A percentile compares a stretch with the other conserved stretches of the same genome.
Conservation (phyloP, 306 rosid genomes). For the Dryas drummondii region DNA sequence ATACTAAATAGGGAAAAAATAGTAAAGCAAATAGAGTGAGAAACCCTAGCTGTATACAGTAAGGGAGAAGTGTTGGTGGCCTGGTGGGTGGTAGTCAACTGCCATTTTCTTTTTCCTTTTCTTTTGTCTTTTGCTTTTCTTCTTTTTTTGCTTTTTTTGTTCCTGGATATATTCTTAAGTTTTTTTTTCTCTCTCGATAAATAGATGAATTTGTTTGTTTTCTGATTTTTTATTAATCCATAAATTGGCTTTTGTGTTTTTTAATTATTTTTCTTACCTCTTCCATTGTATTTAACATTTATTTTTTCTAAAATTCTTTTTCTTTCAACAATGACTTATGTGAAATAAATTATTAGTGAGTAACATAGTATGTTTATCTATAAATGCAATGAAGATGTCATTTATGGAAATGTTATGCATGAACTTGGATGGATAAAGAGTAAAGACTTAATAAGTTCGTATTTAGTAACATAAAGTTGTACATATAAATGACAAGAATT, state of each 20-base stretch:
- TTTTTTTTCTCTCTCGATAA: neutral
- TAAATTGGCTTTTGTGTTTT: neutral
- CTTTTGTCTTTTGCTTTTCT: constrained; percentile 5
- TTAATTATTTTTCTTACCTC: neutral
- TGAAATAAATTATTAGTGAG: neutral
- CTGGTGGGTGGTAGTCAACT: constrained; percentile 26
- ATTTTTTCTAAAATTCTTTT: neutral
- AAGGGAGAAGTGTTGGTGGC: constrained; percentile 9
- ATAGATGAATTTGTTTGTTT: constrained; percentile 6
- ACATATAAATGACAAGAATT: too few species aligned
- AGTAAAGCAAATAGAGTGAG: constrained; percentile 1
- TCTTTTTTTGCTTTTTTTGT: constrained; percentile 2
- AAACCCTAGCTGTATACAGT: constrained; percentile 44
- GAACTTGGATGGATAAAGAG: too few species aligned
- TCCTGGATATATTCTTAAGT: neutral
- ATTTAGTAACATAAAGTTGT: too few species aligned
- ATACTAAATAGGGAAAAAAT: constrained; percentile 1
- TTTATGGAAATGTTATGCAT: too few species aligned
- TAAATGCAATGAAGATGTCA: too few species aligned
- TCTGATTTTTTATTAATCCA: neutral
- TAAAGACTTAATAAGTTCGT: too few species aligned
- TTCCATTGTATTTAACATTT: neutral
- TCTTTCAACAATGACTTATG: neutral
- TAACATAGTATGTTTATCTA: too few species aligned
- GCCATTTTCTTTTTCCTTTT: neutral